A percentile compares a stretch with the other conserved stretches of the same genome.
phyloP scores from a whole-genome alignment of 345 rosid genomes.

The Bruguiera sexangula region DNA sequence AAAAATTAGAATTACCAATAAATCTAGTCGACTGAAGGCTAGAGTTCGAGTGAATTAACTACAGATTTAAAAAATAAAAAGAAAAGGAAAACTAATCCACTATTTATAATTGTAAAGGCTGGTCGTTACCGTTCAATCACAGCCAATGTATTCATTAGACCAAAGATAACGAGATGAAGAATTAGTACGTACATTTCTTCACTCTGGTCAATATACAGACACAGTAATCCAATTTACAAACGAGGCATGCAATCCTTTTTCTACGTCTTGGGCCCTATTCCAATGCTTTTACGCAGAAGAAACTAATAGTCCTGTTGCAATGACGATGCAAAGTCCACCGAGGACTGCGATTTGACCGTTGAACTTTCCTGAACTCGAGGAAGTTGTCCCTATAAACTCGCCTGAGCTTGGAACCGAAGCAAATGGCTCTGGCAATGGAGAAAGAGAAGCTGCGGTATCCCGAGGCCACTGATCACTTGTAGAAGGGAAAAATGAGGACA shows the following conservation, averaged over 20 bases:
- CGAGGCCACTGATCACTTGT: slow-evolving; percentile 29
- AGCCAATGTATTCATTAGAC: too few species aligned
- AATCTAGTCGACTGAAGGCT: too few species aligned
- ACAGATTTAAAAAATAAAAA: too few species aligned
- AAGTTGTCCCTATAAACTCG: slow-evolving; percentile 46
- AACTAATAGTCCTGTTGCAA: not conserved
- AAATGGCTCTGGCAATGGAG: slow-evolving; percentile 41
- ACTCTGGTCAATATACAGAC: too few species aligned
- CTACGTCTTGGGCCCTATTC: not conserved
- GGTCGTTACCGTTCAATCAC: too few species aligned
- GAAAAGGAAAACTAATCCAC: too few species aligned
- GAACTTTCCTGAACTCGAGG: slow-evolving; percentile 28
- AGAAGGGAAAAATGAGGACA: slow-evolving; percentile 71
- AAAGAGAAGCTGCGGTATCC: slow-evolving; percentile 21
- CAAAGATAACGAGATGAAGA: too few species aligned
- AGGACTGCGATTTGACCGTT: slow-evolving; percentile 19
- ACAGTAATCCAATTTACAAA: not conserved
- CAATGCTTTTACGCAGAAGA: not conserved
- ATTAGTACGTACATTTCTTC: too few species aligned
- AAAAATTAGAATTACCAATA: too few species aligned
- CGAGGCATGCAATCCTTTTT: slow-evolving; percentile 1
- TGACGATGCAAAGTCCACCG: slow-evolving; percentile 20
- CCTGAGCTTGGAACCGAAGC: slow-evolving; percentile 50
- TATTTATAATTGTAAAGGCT: too few species aligned
- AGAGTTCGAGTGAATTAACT: too few species aligned